A percentile compares a stretch with the other conserved stretches of the same genome.
Evolutionary conservation across 2,329 filamentous ascomycete species (phyloP).

Genomic region (Fusarium sp.): DNA sequence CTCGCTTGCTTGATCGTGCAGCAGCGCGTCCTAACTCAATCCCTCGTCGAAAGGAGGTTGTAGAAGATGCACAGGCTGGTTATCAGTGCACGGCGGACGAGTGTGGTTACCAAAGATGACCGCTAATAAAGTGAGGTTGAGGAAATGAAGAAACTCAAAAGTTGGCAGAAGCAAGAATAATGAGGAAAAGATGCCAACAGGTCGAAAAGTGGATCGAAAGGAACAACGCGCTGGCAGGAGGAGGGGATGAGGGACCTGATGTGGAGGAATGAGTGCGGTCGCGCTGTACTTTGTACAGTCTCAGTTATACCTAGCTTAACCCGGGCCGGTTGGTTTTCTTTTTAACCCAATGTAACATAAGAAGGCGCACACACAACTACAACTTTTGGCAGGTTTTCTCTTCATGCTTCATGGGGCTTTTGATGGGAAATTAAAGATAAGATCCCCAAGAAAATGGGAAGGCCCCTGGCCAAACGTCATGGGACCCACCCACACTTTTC

Average conservation of each 20-base stretch:
- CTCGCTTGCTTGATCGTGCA: slow-evolving; percentile 9
- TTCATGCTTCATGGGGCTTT: background rate
- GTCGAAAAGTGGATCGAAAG: slow-evolving; percentile 39
- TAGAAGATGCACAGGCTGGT: background rate
- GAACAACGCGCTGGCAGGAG: slow-evolving; percentile 8
- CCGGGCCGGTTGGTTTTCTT: background rate
- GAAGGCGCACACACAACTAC: background rate
- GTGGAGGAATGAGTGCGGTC: background rate
- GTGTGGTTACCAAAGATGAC: background rate
- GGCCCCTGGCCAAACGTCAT: slow-evolving; percentile 40
- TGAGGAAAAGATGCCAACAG: slow-evolving; percentile 34
- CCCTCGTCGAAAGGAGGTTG: background rate
- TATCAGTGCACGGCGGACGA: slow-evolving; percentile 4
- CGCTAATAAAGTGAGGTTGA: slow-evolving; percentile 3
- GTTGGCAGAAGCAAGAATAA: slow-evolving; percentile 31
- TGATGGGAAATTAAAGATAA: slow-evolving; percentile 35
- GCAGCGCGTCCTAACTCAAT: slow-evolving; percentile 4
- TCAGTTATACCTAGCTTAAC: no score
- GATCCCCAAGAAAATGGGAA: slow-evolving; percentile 9
- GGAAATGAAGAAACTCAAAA: slow-evolving; percentile 11
- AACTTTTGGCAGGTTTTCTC: background rate
- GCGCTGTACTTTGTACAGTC: background rate
- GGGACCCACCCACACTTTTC: slow-evolving; percentile 27
- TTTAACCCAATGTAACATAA: background rate
- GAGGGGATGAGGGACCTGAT: slow-evolving; percentile 14